phyloP scores from a whole-genome alignment of 495 filamentous ascomycete species.

The Sordaria brevicollis region DNA sequence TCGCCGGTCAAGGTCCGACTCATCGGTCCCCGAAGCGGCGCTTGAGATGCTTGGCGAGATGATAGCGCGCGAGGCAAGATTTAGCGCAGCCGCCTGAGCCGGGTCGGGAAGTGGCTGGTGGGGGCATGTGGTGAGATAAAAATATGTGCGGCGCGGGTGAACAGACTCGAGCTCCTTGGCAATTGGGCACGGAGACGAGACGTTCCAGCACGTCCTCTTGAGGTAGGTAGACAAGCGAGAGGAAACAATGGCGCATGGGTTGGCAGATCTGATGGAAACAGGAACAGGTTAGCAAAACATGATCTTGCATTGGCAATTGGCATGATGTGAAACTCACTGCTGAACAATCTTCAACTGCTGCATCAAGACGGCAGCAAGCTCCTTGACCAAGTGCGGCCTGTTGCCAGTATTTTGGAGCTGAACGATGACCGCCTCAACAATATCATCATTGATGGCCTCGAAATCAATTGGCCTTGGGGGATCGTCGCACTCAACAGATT shows the following conservation, averaged over 20 bases:
- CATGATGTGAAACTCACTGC: constrained; percentile 55
- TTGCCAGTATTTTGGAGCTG: constrained; percentile 90
- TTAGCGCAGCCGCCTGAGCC: constrained; percentile 31
- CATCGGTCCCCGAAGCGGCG: constrained; percentile 54
- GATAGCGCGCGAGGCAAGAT: constrained; percentile 40
- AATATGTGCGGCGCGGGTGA: constrained; percentile 92
- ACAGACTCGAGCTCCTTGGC: constrained; percentile 86
- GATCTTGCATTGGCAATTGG: background rate
- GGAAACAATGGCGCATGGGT: constrained; percentile 88
- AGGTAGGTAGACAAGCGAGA: constrained; percentile 83
- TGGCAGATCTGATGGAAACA: constrained; percentile 65
- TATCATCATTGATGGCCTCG: constrained; percentile 86
- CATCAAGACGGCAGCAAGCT: constrained; percentile 74
- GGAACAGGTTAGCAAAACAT: constrained; percentile 22
- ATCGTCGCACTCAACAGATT: constrained; percentile 34
- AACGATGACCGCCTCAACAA: constrained; percentile 83
- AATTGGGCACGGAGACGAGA: constrained; percentile 71
- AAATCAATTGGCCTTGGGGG: constrained; percentile 58
- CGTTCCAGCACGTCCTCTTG: constrained; percentile 72
- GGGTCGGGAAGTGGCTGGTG: constrained; percentile 76
- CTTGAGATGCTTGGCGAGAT: constrained; percentile 82
- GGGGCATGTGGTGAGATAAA: constrained; percentile 77
- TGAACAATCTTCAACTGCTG: constrained; percentile 72
- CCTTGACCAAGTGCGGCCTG: constrained; percentile 86
- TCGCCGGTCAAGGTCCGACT: constrained; percentile 60